Evolutionary conservation across 169 alveolate genomes (phyloP).

Genomic region (Prorocentrum cordatum): DNA sequence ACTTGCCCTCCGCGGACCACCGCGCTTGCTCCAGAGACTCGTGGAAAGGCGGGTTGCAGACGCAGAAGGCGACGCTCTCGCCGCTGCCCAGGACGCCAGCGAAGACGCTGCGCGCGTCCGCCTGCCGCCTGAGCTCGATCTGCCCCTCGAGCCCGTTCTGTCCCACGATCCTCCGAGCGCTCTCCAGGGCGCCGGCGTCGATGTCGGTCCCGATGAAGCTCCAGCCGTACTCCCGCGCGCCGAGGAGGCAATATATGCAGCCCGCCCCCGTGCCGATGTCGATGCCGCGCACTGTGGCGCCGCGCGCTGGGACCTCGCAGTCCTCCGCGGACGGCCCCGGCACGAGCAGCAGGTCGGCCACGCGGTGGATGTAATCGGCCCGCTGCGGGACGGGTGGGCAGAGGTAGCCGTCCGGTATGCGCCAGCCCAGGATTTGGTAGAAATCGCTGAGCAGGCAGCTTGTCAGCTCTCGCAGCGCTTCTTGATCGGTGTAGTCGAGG

Average conservation of each 20-base stretch:
- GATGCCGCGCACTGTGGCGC: constrained; percentile 12
- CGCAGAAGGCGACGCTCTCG: constrained; percentile 23
- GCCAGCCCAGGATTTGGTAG: background rate
- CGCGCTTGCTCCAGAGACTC: constrained; percentile 31
- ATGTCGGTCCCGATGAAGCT: constrained; percentile 55
- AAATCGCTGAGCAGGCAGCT: background rate
- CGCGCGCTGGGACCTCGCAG: no score
- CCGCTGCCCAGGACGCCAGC: background rate
- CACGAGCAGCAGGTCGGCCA: constrained; percentile 28
- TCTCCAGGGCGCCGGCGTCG: constrained; percentile 9
- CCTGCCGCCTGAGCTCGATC: background rate
- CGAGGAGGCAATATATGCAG: constrained; percentile 40
- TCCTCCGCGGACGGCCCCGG: background rate
- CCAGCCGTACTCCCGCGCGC: constrained; percentile 20
- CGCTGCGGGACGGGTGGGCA: constrained; percentile 63
- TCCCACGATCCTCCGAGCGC: background rate
- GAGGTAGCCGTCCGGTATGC: background rate
- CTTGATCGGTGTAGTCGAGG: constrained; percentile 36
- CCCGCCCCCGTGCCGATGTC: constrained; percentile 49
- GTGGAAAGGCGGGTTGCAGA: constrained; percentile 65
- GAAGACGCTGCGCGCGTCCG: background rate
- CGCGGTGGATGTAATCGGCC: constrained; percentile 26
- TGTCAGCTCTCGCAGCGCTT: constrained; percentile 37
- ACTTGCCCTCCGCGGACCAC: constrained; percentile 5
- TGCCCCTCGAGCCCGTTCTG: background rate